Conservation (phyloP, 1,139 yeast species). For the Yamadazyma friedrichii region DNA sequence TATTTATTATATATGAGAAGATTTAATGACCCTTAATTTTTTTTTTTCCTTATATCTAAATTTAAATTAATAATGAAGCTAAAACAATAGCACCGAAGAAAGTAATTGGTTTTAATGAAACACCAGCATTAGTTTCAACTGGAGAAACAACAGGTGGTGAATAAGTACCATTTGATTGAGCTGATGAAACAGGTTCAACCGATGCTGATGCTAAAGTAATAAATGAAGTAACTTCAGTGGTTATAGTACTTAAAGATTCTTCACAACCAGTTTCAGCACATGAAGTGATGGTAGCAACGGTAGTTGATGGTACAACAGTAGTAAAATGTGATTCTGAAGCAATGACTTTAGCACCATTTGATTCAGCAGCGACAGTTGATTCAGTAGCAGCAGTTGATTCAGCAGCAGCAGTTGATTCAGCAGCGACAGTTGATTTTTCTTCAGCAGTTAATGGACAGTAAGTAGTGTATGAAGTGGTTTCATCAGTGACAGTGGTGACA, state of each 20-base stretch:
- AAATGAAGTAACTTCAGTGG: conserved; percentile 6
- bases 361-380: conserved; percentile 6
- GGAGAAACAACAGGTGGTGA: conserved; percentile 5
- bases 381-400: conserved; percentile 2
- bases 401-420: conserved; percentile 1
- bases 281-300: conserved; percentile 40
- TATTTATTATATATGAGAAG: not conserved
- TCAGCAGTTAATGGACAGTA: conserved; percentile 27
- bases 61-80: conserved; percentile 7
- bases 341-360: conserved; percentile 5
- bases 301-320: conserved; percentile 14
- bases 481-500: conserved; percentile 22
- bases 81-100: conserved; percentile 5
- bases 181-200: conserved; percentile 3
- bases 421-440: conserved; percentile 3
- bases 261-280: conserved; percentile 36
- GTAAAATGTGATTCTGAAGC: conserved; percentile 5
- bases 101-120: conserved; percentile 7
- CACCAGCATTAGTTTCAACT: conserved; percentile 4
- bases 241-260: conserved; percentile 18
- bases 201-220: conserved; percentile 6
- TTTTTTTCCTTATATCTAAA: not conserved
- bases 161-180: conserved; percentile 2
- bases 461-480: conserved; percentile 28
- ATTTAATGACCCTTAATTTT: not conserved